Evolutionary conservation across 768 basidiomycete species (phyloP).

Genomic region (Lentinula detonsa): DNA sequence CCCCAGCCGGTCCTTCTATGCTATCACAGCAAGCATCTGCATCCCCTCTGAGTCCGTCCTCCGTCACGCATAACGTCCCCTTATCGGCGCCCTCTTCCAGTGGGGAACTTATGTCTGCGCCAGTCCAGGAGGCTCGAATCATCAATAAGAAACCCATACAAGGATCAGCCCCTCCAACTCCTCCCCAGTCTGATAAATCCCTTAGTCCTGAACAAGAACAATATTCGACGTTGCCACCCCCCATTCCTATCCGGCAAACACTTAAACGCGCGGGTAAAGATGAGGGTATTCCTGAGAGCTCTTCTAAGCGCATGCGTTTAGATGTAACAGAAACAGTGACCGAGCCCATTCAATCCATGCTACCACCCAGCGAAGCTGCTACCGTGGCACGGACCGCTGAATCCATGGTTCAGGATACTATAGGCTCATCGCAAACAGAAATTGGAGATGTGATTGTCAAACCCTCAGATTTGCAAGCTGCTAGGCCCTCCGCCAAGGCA

Average conservation of each 20-base stretch:
- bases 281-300: not conserved
- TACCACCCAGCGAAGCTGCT: not conserved
- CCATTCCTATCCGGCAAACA: not conserved
- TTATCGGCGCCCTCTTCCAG: not conserved
- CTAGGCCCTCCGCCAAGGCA: not conserved
- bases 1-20: not conserved
- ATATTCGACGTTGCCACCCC: not conserved
- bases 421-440: too few species aligned
- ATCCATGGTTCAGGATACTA: not conserved
- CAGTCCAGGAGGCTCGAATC: not conserved
- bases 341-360: not conserved
- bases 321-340: not conserved
- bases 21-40: not conserved
- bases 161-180: constrained; percentile 3
- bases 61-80: not conserved
- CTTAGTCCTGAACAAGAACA: constrained; percentile 5
- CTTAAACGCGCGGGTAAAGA: not conserved
- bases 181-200: constrained; percentile 4
- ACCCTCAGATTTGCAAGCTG: too few species aligned
- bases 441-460: too few species aligned
- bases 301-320: not conserved
- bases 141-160: not conserved
- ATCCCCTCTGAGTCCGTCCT: not conserved
- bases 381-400: not conserved
- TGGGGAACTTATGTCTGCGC: not conserved